phyloP scores from a whole-genome alignment of 2,329 filamentous ascomycete species.

The Geoglossum cookeanum region DNA sequence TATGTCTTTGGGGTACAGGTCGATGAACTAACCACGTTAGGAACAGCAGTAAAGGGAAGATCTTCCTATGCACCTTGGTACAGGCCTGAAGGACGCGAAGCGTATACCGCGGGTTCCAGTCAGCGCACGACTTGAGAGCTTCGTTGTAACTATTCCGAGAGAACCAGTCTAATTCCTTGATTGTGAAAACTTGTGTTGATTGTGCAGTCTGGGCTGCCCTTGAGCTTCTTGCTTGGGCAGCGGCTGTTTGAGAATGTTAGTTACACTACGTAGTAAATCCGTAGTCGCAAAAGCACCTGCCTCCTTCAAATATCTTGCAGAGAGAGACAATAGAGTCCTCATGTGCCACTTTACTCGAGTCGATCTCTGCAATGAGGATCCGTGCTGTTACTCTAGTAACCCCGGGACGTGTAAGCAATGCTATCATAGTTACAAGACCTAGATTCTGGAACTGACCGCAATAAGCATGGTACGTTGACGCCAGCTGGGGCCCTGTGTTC shows the following conservation, averaged over 20 bases:
- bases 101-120: constrained; percentile 35
- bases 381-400: constrained; percentile 23
- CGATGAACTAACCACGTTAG: constrained; percentile 20
- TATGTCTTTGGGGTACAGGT: constrained; percentile 16
- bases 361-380: constrained; percentile 26
- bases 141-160: constrained; percentile 66
- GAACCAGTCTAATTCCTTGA: constrained; percentile 64
- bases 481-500: constrained; percentile 27
- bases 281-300: constrained; percentile 15
- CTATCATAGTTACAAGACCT: constrained; percentile 24
- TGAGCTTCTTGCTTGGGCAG: constrained; percentile 24
- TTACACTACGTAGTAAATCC: neutral
- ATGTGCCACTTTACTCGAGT: constrained; percentile 14
- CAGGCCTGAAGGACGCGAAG: constrained; percentile 33
- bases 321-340: constrained; percentile 26
- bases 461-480: constrained; percentile 41
- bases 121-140: constrained; percentile 40
- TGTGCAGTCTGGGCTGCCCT: constrained; percentile 21
- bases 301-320: constrained; percentile 34
- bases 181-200: constrained; percentile 34
- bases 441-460: constrained; percentile 39
- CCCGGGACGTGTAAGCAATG: constrained; percentile 8
- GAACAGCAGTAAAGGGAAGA: neutral
- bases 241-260: constrained; percentile 25
- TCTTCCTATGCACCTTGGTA: constrained; percentile 18